Conservation (phyloP, 768 basidiomycete species). For the Grammothele lineata region DNA sequence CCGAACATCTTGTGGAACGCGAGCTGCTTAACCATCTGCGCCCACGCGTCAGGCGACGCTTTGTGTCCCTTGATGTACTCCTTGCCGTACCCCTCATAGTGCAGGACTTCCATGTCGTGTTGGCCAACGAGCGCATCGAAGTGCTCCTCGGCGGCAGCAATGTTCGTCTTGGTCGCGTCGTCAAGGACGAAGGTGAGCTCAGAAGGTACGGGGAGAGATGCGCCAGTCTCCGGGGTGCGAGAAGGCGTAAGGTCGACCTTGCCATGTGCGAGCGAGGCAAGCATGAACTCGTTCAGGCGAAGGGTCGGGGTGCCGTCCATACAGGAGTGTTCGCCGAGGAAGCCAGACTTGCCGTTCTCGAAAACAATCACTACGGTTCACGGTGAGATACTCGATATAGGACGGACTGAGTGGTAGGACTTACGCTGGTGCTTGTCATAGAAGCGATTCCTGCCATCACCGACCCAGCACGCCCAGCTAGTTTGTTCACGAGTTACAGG, state of each 20-base stretch:
- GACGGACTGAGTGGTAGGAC: too few species aligned
- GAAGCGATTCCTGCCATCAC: slow-evolving; percentile 87
- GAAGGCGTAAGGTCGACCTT: slow-evolving; percentile 74
- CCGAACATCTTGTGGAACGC: slow-evolving; percentile 85
- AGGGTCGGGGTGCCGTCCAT: slow-evolving; percentile 96
- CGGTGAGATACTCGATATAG: too few species aligned
- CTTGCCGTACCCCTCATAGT: slow-evolving; percentile 68
- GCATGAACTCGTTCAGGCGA: slow-evolving; percentile 90
- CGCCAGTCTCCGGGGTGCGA: slow-evolving; percentile 29
- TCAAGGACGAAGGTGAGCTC: slow-evolving; percentile 75
- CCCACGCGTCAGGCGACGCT: slow-evolving; percentile 91
- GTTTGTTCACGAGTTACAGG: slow-evolving; percentile 81
- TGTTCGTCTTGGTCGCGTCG: slow-evolving; percentile 42
- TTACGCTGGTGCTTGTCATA: slow-evolving; percentile 95
- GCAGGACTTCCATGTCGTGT: slow-evolving; percentile 62
- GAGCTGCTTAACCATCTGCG: slow-evolving; percentile 92
- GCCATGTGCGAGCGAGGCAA: slow-evolving; percentile 66
- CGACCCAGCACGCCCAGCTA: slow-evolving; percentile 83
- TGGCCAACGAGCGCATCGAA: slow-evolving; percentile 73
- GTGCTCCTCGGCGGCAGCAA: slow-evolving; percentile 55
- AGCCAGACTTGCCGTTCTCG: slow-evolving; percentile 91
- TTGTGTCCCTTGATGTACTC: slow-evolving; percentile 76
- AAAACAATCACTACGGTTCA: slow-evolving; percentile 75
- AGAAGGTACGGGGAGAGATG: slow-evolving; percentile 47
- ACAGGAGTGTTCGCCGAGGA: slow-evolving; percentile 84